These are phyloP conservation scores for Polygonum maritimum DNA, from an alignment of 148 eudicot genomes.

Conservation along the genomic window DNA sequence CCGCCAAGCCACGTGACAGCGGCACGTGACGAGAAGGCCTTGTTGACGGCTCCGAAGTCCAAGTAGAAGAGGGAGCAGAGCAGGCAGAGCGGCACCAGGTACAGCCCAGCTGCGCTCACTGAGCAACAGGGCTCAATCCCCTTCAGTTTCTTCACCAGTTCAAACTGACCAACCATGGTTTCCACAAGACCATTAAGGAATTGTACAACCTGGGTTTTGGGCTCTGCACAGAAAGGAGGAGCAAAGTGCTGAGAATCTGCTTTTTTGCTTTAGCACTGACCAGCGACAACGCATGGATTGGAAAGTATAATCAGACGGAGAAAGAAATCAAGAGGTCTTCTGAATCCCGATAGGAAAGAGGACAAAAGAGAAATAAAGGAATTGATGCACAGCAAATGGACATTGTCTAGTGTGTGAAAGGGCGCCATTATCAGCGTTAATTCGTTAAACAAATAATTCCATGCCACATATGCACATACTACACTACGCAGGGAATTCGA, in stretches of 20 bases:
- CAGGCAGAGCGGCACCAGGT: background rate
- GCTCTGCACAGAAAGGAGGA: background rate
- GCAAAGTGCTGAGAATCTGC: background rate
- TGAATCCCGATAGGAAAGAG: background rate
- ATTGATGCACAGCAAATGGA: background rate
- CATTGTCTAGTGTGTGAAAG: background rate
- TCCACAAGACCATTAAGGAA: background rate
- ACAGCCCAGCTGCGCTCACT: background rate
- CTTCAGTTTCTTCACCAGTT: background rate
- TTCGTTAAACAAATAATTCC: too few relatives aligned
- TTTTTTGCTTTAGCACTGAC: background rate
- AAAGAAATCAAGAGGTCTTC: background rate
- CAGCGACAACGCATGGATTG: background rate
- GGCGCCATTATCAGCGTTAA: constrained; percentile 4
- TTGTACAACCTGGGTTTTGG: background rate
- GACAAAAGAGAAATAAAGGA: background rate
- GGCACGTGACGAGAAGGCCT: background rate
- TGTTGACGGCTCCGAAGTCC: background rate
- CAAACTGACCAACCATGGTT: background rate
- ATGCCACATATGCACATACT: too few relatives aligned
- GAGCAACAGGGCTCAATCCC: background rate
- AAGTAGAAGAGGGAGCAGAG: background rate
- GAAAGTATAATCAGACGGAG: background rate
- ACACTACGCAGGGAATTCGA: background rate
- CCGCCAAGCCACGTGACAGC: background rate